These are phyloP conservation scores for Oryza brachyantha DNA, from an alignment of 176 grass and related monocot species.

Conservation along the genomic window DNA sequence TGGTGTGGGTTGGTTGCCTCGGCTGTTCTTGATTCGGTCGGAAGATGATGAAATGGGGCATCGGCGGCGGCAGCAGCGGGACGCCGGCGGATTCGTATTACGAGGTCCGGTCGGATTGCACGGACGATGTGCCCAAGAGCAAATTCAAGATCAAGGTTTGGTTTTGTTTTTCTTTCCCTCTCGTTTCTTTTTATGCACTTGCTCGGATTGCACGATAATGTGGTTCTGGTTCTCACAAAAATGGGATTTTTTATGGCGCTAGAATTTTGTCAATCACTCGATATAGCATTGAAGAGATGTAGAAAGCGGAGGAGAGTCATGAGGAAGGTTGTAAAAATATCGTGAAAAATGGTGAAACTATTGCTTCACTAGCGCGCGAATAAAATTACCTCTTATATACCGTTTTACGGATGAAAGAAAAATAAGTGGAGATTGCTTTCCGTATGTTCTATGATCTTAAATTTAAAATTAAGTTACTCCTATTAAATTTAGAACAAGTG, in stretches of 20 bases:
- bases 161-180: not conserved
- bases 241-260: not conserved
- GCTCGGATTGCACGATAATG: not conserved
- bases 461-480: too few relatives aligned
- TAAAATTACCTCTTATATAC: not conserved
- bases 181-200: constrained; percentile 18
- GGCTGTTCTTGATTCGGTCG: constrained; percentile 3
- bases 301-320: not conserved
- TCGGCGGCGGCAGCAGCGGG: constrained; percentile 43
- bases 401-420: not conserved
- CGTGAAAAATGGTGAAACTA: not conserved
- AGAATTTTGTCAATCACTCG: not conserved
- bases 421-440: not conserved
- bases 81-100: constrained; percentile 89
- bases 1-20: not conserved
- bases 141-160: constrained; percentile 99
- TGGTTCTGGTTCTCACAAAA: not conserved
- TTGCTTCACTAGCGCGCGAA: not conserved
- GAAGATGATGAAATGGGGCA: constrained; percentile 66
- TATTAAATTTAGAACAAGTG: too few relatives aligned
- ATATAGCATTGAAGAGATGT: not conserved
- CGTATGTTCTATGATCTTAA: too few relatives aligned
- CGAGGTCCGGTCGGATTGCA: constrained; percentile 74
- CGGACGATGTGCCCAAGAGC: constrained; percentile 77
- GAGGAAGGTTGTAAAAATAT: not conserved